Conservation (phyloP, 331 rosid species). For the Rosa hybrid region DNA sequence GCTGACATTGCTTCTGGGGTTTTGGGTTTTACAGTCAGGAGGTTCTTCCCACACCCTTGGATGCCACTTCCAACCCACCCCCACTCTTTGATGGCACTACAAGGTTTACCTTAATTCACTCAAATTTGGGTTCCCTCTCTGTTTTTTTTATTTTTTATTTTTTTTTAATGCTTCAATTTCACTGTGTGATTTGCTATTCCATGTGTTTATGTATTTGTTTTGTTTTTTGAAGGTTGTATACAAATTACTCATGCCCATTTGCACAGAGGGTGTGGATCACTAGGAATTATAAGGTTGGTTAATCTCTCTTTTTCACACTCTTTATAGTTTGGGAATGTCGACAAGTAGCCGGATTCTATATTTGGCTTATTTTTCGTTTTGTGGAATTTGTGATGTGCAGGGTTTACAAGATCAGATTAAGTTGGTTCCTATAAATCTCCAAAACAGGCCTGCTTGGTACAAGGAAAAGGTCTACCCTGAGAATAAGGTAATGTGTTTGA, state of each 20-base stretch:
- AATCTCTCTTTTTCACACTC: not conserved
- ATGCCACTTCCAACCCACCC: conserved; percentile 64
- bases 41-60: conserved; percentile 47
- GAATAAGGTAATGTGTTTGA: conserved; percentile 51
- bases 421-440: conserved; percentile 32
- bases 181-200: not conserved
- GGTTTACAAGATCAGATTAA: conserved; percentile 40
- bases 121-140: not conserved
- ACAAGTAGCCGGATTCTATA: not conserved
- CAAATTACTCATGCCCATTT: conserved; percentile 16
- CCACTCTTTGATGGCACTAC: conserved; percentile 85
- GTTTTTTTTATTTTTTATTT: too few species aligned
- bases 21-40: conserved; percentile 27
- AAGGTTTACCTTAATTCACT: conserved; percentile 42
- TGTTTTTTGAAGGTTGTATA: conserved; percentile 26
- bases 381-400: conserved; percentile 20
- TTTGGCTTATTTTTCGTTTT: not conserved
- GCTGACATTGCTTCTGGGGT: not conserved
- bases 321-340: not conserved
- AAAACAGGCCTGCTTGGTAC: conserved; percentile 42
- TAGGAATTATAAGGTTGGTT: conserved; percentile 20
- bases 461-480: conserved; percentile 57
- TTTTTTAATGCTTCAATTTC: not conserved
- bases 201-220: not conserved
- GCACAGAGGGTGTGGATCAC: conserved; percentile 30